These are phyloP conservation scores for Terfezia boudieri DNA, from an alignment of 495 filamentous ascomycete genomes.

Conservation along the genomic window DNA sequence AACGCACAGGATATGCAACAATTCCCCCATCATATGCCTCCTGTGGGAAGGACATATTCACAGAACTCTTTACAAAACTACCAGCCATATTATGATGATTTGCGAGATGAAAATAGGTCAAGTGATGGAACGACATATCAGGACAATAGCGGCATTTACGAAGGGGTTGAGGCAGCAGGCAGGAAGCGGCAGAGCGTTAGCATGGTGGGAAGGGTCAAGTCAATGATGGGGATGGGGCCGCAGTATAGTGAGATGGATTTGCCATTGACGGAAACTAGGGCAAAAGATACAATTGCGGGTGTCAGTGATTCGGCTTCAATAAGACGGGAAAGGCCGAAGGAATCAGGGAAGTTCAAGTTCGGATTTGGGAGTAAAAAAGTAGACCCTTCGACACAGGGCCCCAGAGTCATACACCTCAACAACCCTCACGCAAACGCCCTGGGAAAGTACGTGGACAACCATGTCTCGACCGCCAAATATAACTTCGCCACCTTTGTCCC, in stretches of 20 bases:
- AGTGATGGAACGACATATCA: slow-evolving; percentile 26
- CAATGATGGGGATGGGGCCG: slow-evolving; percentile 73
- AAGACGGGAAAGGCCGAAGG: background rate
- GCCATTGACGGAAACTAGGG: slow-evolving; percentile 63
- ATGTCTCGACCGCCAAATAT: slow-evolving; percentile 96
- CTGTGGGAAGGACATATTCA: slow-evolving; percentile 36
- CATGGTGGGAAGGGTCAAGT: slow-evolving; percentile 69
- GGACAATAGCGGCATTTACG: slow-evolving; percentile 11
- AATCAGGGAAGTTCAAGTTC: slow-evolving; percentile 66
- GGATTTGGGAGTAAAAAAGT: slow-evolving; percentile 70
- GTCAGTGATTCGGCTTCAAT: slow-evolving; percentile 4
- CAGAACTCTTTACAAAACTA: slow-evolving; percentile 75
- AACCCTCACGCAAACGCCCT: slow-evolving; percentile 79
- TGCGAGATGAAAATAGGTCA: slow-evolving; percentile 42
- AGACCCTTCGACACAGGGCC: slow-evolving; percentile 76
- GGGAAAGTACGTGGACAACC: slow-evolving; percentile 85
- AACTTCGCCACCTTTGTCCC: slow-evolving; percentile 86
- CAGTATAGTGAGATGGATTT: slow-evolving; percentile 97
- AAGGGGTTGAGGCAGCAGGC: slow-evolving; percentile 28
- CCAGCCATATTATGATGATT: slow-evolving; percentile 71
- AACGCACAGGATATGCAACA: too few relatives aligned
- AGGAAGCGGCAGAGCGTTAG: slow-evolving; percentile 74
- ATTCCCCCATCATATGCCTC: background rate
- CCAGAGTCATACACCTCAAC: slow-evolving; percentile 87
- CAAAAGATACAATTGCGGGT: slow-evolving; percentile 24